Evolutionary conservation across 257 asterid species (phyloP), one percentile per base, ranked within the genome.

Genomic region (Galeopsis tetrahit): DNA sequence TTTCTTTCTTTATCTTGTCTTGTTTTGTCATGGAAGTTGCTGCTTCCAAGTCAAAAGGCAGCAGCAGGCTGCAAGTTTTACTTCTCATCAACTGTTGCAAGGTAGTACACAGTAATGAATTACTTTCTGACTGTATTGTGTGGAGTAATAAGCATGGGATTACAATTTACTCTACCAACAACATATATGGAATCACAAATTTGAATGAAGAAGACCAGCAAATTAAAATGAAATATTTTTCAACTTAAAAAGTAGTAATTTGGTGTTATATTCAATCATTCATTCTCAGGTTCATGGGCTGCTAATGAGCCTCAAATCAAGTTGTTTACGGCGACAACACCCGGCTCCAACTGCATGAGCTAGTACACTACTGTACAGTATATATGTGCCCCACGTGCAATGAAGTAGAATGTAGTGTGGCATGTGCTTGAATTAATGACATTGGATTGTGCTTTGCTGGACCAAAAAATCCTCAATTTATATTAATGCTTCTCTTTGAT

Each of bases 381-480:
- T 21, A 88, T 0, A n/a, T 84, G 66, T 90, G 97, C 42, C 96
- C 88, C 0, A 80, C 53, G 13, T 91, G 96, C 64, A 48, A 71
- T 0, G 83, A 84, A 44, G 84, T 84, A 32, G 75, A 78, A 42
- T 85, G 93, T 6, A 81, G 86, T 93, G 98, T 43, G 97, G 98
- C 3, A 38, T 77, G 10, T 93, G 98, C 78, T 49, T 84, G 15
- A 69, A 69, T 21, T 21, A 21, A 21, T 21, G 28, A 21, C 28
- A 21, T 21, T 21, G 28, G 28, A 21, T 21, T 21, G 28, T 21
- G 28, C 28, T 21, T 21, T 21, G 0, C 28, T 21, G 28, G 28
- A 21, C 28, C 28, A 21, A 21, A 21, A 21, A 21, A 21, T 21
- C 28, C 28, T 21, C 28, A 21, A 21, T 21, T 21, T 21, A 21